A percentile compares a stretch with the other conserved stretches of the same genome.
These are phyloP conservation scores for Polyporus arcularius DNA, from an alignment of 768 basidiomycete species.

Conservation along the genomic window DNA sequence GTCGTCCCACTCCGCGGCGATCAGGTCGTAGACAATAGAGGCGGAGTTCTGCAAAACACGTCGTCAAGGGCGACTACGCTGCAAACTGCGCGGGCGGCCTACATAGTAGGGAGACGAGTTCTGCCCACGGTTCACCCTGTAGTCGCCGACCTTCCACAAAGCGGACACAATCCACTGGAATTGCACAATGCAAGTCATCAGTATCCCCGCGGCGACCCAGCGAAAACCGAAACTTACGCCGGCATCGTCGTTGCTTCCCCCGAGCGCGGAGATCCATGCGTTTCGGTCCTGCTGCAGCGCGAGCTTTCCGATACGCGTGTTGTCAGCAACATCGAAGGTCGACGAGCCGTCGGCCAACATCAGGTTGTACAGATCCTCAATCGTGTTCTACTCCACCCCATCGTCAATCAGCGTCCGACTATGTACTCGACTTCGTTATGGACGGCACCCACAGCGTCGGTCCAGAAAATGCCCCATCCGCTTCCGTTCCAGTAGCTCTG, in stretches of 20 bases:
- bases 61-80: neutral
- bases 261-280: constrained; percentile 43
- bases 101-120: constrained; percentile 26
- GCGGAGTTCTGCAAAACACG: constrained; percentile 44
- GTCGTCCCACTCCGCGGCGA: constrained; percentile 51
- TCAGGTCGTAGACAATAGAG: constrained; percentile 49
- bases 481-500: constrained; percentile 47
- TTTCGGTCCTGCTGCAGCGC: constrained; percentile 42
- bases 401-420: neutral
- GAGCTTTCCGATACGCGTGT: constrained; percentile 46
- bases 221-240: constrained; percentile 35
- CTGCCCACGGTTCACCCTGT: constrained; percentile 43
- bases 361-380: constrained; percentile 59
- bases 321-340: constrained; percentile 42
- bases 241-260: constrained; percentile 55
- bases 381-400: constrained; percentile 43
- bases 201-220: neutral
- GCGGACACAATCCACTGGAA: constrained; percentile 62
- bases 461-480: constrained; percentile 55
- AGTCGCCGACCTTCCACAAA: constrained; percentile 60
- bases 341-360: constrained; percentile 52
- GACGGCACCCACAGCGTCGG: constrained; percentile 47
- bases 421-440: neutral
- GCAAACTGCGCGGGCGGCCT: neutral
- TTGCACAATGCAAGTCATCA: neutral